These are phyloP conservation scores for Dionaea muscipula DNA, from an alignment of 179 eudicot genomes.

Conservation along the genomic window DNA sequence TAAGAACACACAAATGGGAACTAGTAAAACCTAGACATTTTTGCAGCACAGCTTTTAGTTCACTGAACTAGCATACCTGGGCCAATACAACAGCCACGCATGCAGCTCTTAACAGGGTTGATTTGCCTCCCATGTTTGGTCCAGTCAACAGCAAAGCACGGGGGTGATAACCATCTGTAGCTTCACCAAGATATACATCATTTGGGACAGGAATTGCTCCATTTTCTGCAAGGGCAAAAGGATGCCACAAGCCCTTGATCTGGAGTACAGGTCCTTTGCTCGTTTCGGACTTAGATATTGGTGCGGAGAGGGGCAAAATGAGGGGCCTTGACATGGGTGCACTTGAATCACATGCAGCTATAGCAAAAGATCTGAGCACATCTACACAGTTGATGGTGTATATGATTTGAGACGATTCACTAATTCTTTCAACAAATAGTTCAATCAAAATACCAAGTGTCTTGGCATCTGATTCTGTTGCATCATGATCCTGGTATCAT, in stretches of 20 bases:
- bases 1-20: neutral
- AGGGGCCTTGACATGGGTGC: constrained; percentile 72
- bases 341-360: constrained; percentile 42
- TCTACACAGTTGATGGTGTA: constrained; percentile 56
- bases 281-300: constrained; percentile 17
- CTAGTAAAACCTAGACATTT: neutral
- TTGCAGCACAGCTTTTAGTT: neutral
- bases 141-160: constrained; percentile 83
- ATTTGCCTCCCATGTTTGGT: constrained; percentile 99
- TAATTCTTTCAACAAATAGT: constrained; percentile 61
- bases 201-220: constrained; percentile 84
- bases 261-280: constrained; percentile 49
- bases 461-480: constrained; percentile 62
- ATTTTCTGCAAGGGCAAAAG: constrained; percentile 65
- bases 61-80: constrained; percentile 48
- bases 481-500: constrained; percentile 60
- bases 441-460: constrained; percentile 67
- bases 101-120: constrained; percentile 87
- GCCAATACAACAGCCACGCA: constrained; percentile 85
- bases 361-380: constrained; percentile 85
- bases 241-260: constrained; percentile 88
- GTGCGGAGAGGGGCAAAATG: constrained; percentile 41
- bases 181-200: constrained; percentile 61
- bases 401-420: constrained; percentile 67
- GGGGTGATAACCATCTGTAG: constrained; percentile 35